phyloP scores from a whole-genome alignment of 768 basidiomycete species.

The Auricularia heimuer region DNA sequence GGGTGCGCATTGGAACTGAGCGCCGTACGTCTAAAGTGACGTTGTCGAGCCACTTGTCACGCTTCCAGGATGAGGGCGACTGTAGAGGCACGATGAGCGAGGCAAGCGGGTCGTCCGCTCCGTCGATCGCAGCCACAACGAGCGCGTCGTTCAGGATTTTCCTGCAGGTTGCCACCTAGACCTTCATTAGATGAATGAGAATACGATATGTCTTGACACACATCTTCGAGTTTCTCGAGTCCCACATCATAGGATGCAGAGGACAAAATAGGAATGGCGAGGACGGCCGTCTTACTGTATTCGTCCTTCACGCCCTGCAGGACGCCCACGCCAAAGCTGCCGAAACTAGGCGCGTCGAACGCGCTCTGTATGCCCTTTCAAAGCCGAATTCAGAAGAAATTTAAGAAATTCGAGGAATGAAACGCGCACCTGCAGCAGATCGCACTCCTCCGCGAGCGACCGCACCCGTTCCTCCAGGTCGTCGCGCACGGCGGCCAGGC shows the following conservation, averaged over 20 bases:
- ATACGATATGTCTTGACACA: slow-evolving; percentile 14
- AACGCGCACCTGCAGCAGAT: slow-evolving; percentile 52
- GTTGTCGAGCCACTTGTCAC: slow-evolving; percentile 19
- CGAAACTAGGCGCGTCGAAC: slow-evolving; percentile 38
- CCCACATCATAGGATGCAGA: slow-evolving; percentile 21
- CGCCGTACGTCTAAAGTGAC: slow-evolving; percentile 18
- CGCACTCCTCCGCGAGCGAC: slow-evolving; percentile 62
- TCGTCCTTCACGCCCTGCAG: slow-evolving; percentile 59
- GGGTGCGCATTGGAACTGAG: slow-evolving; percentile 9
- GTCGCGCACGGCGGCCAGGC: background rate
- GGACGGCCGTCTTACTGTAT: slow-evolving; percentile 47
- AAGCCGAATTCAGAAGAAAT: background rate
- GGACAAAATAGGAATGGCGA: slow-evolving; percentile 52
- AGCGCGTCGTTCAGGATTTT: slow-evolving; percentile 54
- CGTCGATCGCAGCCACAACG: slow-evolving; percentile 35
- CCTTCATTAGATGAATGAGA: background rate
- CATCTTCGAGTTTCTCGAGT: slow-evolving; percentile 22
- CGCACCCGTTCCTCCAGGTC: slow-evolving; percentile 58
- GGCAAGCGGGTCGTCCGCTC: slow-evolving; percentile 10
- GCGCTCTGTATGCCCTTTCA: slow-evolving; percentile 60
- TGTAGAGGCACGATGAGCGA: slow-evolving; percentile 34
- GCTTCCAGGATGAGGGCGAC: slow-evolving; percentile 34
- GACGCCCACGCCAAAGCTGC: slow-evolving; percentile 51
- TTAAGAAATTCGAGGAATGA: background rate
- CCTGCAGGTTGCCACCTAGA: slow-evolving; percentile 24